Conservation (phyloP, 495 filamentous ascomycete genomes). For the Daldinia bambusicola region DNA sequence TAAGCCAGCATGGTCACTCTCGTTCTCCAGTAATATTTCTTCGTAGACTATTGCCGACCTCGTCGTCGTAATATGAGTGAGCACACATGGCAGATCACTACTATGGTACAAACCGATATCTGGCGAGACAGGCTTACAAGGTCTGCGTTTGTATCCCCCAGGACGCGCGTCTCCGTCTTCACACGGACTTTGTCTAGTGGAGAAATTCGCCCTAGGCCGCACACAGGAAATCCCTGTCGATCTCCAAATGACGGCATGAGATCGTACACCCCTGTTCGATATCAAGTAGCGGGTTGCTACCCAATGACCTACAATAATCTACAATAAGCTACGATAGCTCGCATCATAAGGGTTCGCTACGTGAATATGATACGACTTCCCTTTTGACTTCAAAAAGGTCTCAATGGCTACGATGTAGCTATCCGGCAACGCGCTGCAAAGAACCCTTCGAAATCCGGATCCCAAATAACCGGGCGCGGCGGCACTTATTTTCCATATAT, state of each 20-base stretch:
- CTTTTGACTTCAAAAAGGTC: neutral
- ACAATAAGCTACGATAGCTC: neutral
- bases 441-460: slow-evolving; percentile 16
- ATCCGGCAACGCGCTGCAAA: slow-evolving; percentile 19
- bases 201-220: slow-evolving; percentile 23
- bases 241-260: slow-evolving; percentile 45
- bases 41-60: slow-evolving; percentile 3
- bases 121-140: slow-evolving; percentile 18
- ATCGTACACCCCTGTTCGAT: slow-evolving; percentile 38
- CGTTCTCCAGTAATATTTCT: slow-evolving; percentile 6
- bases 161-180: slow-evolving; percentile 44
- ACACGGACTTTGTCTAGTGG: slow-evolving; percentile 37
- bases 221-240: slow-evolving; percentile 31
- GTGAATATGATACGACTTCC: slow-evolving; percentile 14
- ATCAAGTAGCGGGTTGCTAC: slow-evolving; percentile 35
- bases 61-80: slow-evolving; percentile 18
- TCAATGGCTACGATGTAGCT: slow-evolving; percentile 6
- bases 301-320: slow-evolving; percentile 6
- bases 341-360: slow-evolving; percentile 4
- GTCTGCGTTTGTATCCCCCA: slow-evolving; percentile 29
- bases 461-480: slow-evolving; percentile 26
- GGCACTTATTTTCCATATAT: slow-evolving; percentile 16
- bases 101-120: slow-evolving; percentile 9
- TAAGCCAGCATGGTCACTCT: neutral
- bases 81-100: slow-evolving; percentile 7